phyloP scores from a whole-genome alignment of 345 rosid species.

The Litchi chinensis region DNA sequence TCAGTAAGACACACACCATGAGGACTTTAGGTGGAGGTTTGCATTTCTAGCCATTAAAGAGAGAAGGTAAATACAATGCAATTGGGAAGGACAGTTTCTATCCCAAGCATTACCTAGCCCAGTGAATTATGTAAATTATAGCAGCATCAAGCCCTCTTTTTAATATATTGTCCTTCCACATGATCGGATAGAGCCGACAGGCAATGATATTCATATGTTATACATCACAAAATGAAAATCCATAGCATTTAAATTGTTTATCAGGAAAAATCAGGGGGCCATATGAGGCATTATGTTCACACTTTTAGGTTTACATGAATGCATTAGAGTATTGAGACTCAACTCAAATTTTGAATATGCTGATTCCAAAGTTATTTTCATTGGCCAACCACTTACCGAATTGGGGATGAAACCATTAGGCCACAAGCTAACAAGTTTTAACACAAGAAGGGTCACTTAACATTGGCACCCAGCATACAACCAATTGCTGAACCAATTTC shows the following conservation, averaged over 20 bases:
- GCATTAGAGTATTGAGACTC: neutral
- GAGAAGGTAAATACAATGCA: too few relatives aligned
- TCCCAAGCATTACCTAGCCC: too few relatives aligned
- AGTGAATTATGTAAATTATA: too few relatives aligned
- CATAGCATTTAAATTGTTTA: neutral
- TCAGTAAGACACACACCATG: too few relatives aligned
- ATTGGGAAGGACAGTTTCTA: too few relatives aligned
- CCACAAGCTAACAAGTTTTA: neutral
- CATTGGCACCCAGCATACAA: neutral
- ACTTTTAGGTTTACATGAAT: neutral
- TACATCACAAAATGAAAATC: too few relatives aligned
- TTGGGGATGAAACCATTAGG: neutral
- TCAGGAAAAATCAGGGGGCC: neutral
- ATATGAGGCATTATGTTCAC: neutral
- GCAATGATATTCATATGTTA: too few relatives aligned
- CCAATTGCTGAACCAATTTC: neutral
- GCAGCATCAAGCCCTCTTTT: too few relatives aligned
- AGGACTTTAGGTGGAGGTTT: too few relatives aligned
- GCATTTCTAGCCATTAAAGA: too few relatives aligned
- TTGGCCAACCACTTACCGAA: neutral
- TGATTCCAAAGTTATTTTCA: too few relatives aligned
- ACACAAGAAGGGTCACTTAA: neutral
- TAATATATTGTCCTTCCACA: neutral
- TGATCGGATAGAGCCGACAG: too few relatives aligned
- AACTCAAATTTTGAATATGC: neutral